Evolutionary conservation across 2,329 filamentous ascomycete genomes (phyloP).

Genomic region (Coniochaeta ligniaria): DNA sequence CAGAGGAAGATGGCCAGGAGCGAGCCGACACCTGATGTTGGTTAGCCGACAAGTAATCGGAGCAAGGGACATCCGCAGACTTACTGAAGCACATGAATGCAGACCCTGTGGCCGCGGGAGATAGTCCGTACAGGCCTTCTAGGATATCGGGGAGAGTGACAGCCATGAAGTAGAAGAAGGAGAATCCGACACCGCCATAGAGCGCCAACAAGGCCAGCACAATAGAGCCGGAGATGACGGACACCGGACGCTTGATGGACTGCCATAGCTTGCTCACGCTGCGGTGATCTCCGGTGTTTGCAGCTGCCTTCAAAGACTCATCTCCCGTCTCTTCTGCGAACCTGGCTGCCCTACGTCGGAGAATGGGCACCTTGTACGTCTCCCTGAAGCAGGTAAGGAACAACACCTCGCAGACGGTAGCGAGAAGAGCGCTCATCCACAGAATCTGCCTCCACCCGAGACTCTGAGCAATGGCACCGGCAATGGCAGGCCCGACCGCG

Average conservation of each 20-base stretch:
- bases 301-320: constrained; percentile 19
- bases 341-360: constrained; percentile 32
- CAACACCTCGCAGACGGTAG: constrained; percentile 38
- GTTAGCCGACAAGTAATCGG: neutral
- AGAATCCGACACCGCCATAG: constrained; percentile 39
- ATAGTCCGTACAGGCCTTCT: constrained; percentile 37
- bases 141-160: constrained; percentile 46
- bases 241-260: constrained; percentile 36
- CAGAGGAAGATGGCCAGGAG: constrained; percentile 38
- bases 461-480: constrained; percentile 44
- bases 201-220: constrained; percentile 44
- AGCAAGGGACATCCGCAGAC: constrained; percentile 6
- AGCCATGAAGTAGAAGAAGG: constrained; percentile 46
- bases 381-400: constrained; percentile 48
- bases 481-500: constrained; percentile 48
- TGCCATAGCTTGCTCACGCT: constrained; percentile 25
- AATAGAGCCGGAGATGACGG: constrained; percentile 33
- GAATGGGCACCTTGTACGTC: constrained; percentile 53
- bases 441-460: constrained; percentile 48
- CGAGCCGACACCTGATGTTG: constrained; percentile 37
- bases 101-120: constrained; percentile 42
- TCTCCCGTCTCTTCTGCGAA: constrained; percentile 23
- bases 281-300: constrained; percentile 18
- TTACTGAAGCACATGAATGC: constrained; percentile 49
- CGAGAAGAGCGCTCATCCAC: constrained; percentile 40